These are phyloP conservation scores for Gossypium ekmanianum DNA, from an alignment of 345 rosid species.

Conservation along the genomic window DNA sequence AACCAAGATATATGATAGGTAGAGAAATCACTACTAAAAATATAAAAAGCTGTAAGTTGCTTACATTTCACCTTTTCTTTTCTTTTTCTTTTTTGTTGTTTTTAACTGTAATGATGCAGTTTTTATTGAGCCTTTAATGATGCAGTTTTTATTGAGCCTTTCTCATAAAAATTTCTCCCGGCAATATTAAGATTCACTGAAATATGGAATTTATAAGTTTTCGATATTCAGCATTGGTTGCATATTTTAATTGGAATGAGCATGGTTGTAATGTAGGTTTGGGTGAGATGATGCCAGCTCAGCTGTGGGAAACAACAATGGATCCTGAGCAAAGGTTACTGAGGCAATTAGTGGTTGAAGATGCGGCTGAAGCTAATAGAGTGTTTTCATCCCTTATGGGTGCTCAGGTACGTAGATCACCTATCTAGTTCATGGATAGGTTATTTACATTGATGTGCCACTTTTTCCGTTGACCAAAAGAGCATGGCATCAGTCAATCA, in stretches of 20 bases:
- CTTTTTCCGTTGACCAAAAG: too few relatives aligned
- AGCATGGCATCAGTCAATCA: background rate
- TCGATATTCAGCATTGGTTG: background rate
- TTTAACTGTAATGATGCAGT: background rate
- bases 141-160: background rate
- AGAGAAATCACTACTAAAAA: background rate
- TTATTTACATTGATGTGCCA: background rate
- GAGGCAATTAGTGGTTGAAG: slow-evolving; percentile 78
- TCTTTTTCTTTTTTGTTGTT: background rate
- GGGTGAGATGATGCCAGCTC: slow-evolving; percentile 99
- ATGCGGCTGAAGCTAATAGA: slow-evolving; percentile 67
- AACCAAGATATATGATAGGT: too few relatives aligned
- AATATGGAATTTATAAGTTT: background rate
- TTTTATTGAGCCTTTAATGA: background rate
- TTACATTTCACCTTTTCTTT: background rate
- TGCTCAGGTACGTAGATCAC: slow-evolving; percentile 52
- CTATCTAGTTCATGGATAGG: background rate
- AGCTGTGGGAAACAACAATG: slow-evolving; percentile 98
- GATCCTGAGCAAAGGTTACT: slow-evolving; percentile 77
- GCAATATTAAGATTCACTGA: background rate
- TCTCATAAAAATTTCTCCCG: background rate
- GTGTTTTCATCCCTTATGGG: slow-evolving; percentile 96
- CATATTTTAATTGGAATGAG: background rate
- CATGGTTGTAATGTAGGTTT: slow-evolving; percentile 46
- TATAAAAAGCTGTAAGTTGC: background rate